A percentile compares a stretch with the other conserved stretches of the same genome.
Conservation (phyloP, 1,284 basidiomycete genomes). For the Cystobasidiaceae sp. region DNA sequence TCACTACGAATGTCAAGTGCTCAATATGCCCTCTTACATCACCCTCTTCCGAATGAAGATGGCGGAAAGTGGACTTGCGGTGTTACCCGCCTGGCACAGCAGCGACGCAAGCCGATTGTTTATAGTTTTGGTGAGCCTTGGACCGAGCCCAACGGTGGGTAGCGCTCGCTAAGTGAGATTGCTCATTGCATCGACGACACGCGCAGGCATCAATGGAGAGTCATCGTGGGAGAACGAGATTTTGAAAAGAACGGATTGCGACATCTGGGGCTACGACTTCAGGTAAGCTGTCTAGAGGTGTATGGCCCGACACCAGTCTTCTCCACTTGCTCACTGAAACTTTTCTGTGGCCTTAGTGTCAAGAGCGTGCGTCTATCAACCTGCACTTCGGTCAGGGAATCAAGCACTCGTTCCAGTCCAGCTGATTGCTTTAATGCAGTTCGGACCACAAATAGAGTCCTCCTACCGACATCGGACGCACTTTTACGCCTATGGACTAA, state of each 20-base stretch:
- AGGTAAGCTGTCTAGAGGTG: too few species aligned
- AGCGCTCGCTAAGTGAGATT: neutral
- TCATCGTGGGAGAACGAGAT: conserved; percentile 62
- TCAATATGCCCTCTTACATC: too few species aligned
- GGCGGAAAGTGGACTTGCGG: conserved; percentile 67
- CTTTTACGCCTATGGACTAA: conserved; percentile 52
- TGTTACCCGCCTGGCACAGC: conserved; percentile 54
- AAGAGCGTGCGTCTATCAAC: too few species aligned
- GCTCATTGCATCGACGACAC: too few species aligned
- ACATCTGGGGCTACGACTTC: conserved; percentile 61
- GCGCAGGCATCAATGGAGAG: conserved; percentile 57
- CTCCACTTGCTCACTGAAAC: too few species aligned
- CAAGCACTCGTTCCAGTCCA: too few species aligned
- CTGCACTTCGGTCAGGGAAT: too few species aligned
- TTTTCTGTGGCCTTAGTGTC: too few species aligned
- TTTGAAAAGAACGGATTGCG: conserved; percentile 51
- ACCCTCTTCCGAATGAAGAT: conserved; percentile 49
- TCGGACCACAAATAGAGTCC: conserved; percentile 53
- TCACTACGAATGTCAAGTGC: neutral
- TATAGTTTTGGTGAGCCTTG: conserved; percentile 45
- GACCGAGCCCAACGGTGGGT: neutral
- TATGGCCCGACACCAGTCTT: too few species aligned
- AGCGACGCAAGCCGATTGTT: conserved; percentile 57
- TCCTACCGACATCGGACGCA: conserved; percentile 46
- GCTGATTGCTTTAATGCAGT: conserved; percentile 45